phyloP scores from a whole-genome alignment of 2,329 filamentous ascomycete species.

The Pseudocercospora vitis region DNA sequence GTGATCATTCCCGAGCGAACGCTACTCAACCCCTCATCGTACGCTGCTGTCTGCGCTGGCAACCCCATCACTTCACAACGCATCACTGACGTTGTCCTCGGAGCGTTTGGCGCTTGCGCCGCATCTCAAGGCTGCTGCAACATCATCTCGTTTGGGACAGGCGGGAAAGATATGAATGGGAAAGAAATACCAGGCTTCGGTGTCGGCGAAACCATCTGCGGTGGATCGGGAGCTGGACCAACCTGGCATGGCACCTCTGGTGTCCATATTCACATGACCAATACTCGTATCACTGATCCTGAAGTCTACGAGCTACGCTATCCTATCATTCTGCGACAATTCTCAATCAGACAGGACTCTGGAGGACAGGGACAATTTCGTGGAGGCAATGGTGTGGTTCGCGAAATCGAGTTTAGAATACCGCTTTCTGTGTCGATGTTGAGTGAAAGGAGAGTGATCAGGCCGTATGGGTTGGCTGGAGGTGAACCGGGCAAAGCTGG shows the following conservation, averaged over 20 bases:
- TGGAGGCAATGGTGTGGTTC: conserved; percentile 37
- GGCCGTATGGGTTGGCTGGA: conserved; percentile 39
- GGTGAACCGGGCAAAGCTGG: conserved; percentile 37
- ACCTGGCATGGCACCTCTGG: conserved; percentile 37
- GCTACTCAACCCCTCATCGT: conserved; percentile 34
- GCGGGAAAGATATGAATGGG: conserved; percentile 27
- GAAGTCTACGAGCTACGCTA: conserved; percentile 41
- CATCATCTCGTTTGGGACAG: conserved; percentile 36
- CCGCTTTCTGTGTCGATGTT: conserved; percentile 36
- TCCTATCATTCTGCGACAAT: conserved; percentile 38
- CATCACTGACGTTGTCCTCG: conserved; percentile 37
- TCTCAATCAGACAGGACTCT: conserved; percentile 35
- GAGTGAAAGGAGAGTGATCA: conserved; percentile 36
- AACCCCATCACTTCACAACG: conserved; percentile 38
- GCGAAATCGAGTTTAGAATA: conserved; percentile 36
- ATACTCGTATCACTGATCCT: conserved; percentile 41
- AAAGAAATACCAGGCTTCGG: conserved; percentile 34
- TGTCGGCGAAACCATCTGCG: conserved; percentile 41
- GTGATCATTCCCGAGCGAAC: conserved; percentile 33
- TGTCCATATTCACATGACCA: conserved; percentile 42
- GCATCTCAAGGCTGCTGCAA: conserved; percentile 38
- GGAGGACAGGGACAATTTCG: conserved; percentile 35
- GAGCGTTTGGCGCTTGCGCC: conserved; percentile 36
- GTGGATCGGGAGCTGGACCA: conserved; percentile 39
- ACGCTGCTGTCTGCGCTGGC: conserved; percentile 36